Conservation (phyloP, 345 rosid species). For the Salix brachista region DNA sequence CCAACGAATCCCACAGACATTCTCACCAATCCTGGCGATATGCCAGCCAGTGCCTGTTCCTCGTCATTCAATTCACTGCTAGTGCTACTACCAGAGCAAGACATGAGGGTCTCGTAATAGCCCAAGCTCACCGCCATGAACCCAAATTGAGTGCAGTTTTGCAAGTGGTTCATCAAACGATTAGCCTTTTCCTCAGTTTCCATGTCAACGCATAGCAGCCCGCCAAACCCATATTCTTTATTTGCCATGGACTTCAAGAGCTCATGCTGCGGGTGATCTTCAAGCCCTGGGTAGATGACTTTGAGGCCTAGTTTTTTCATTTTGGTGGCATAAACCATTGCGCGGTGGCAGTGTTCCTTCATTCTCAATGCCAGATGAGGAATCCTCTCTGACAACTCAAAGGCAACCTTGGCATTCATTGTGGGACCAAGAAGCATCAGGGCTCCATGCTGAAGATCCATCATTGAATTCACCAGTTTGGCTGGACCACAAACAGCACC, state of each 20-base stretch:
- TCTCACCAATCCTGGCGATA: conserved; percentile 82
- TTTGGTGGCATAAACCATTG: conserved; percentile 56
- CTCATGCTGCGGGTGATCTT: conserved; percentile 70
- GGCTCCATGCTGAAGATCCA: conserved; percentile 90
- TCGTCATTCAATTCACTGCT: conserved; percentile 70
- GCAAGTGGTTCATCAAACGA: conserved; percentile 67
- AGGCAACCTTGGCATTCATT: conserved; percentile 93
- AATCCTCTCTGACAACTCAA: conserved; percentile 75
- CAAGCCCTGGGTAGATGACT: conserved; percentile 83
- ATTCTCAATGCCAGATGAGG: conserved; percentile 83
- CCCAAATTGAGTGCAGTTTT: conserved; percentile 75
- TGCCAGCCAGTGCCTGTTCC: conserved; percentile 78
- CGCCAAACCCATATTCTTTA: conserved; percentile 80
- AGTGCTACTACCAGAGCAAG: conserved; percentile 93
- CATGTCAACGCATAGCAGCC: conserved; percentile 76
- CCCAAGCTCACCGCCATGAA: conserved; percentile 98
- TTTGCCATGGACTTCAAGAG: conserved; percentile 58
- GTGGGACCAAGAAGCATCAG: conserved; percentile 93
- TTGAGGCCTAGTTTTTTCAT: conserved; percentile 70
- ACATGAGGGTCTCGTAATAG: conserved; percentile 89
- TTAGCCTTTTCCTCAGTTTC: conserved; percentile 81
- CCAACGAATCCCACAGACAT: conserved; percentile 89
- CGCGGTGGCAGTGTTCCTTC: conserved; percentile 81
- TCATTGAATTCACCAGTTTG: conserved; percentile 77
- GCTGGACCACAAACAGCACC: conserved; percentile 93